Evolutionary conservation across 2,329 filamentous ascomycete genomes (phyloP).

Genomic region (Aspergillus quadricinctus): DNA sequence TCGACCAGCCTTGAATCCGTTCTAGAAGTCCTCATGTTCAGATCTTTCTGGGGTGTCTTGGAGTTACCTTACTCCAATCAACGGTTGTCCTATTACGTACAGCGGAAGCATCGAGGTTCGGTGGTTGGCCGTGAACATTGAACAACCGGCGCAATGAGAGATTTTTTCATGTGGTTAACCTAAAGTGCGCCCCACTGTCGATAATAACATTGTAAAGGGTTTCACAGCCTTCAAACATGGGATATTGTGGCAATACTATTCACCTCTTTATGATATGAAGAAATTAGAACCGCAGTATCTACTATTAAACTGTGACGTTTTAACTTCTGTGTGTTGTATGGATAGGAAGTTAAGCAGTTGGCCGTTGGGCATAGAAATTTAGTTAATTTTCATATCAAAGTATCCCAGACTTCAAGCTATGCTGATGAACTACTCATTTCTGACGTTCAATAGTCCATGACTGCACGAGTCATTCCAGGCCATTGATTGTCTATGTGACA

Average conservation of each 20-base stretch:
- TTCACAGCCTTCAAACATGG: neutral
- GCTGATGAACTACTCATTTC: too few relatives aligned
- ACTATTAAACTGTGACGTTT: neutral
- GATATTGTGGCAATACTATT: neutral
- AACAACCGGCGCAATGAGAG: neutral
- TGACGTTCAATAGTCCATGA: too few relatives aligned
- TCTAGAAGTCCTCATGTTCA: neutral
- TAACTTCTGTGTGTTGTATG: neutral
- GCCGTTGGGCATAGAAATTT: too few relatives aligned
- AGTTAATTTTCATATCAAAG: too few relatives aligned
- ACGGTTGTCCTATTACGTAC: neutral
- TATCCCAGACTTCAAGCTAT: neutral
- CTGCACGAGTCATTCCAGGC: too few relatives aligned
- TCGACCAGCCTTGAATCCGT: neutral
- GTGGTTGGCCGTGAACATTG: neutral
- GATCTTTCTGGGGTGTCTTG: neutral
- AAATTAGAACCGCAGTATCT: neutral
- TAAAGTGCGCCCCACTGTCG: neutral
- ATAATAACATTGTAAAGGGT: neutral
- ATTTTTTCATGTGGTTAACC: neutral
- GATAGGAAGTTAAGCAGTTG: neutral
- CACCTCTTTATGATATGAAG: neutral
- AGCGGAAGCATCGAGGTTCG: neutral
- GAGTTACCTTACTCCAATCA: neutral
- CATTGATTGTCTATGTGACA: neutral